Evolutionary conservation across 352 stramenopile genomes (phyloP).

Genomic region (Phytophthora megakarya): DNA sequence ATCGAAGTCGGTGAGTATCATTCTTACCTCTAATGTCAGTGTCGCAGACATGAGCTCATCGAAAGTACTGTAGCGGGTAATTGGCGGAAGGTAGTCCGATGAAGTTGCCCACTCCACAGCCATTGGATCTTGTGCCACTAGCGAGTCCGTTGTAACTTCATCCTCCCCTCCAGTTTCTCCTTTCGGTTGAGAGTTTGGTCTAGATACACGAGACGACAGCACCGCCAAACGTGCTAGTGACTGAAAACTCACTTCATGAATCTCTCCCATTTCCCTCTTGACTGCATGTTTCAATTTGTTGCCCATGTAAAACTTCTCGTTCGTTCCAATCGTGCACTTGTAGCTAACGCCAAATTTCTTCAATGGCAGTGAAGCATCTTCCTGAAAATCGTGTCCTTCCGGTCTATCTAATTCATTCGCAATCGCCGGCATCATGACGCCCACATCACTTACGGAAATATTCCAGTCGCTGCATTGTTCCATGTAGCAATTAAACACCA

Average conservation of each 20-base stretch:
- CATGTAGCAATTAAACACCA: conserved; percentile 93
- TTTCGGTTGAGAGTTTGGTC: conserved; percentile 65
- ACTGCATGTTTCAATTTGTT: conserved; percentile 83
- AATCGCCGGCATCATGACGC: conserved; percentile 90
- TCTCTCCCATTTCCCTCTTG: conserved; percentile 75
- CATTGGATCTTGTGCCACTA: conserved; percentile 81
- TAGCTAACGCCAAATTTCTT: conserved; percentile 92
- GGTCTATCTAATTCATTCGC: conserved; percentile 87
- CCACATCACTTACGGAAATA: conserved; percentile 87
- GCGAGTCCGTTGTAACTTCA: conserved; percentile 49
- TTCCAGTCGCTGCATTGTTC: conserved; percentile 91
- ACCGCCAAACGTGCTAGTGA: conserved; percentile 81
- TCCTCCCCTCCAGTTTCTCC: conserved; percentile 44
- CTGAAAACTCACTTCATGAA: conserved; percentile 89
- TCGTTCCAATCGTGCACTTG: conserved; percentile 90
- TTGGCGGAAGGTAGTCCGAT: conserved; percentile 73
- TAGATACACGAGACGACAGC: conserved; percentile 79
- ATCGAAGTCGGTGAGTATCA: too few species aligned
- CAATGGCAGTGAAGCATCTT: conserved; percentile 84
- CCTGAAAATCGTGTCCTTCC: conserved; percentile 90
- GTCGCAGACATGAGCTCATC: conserved; percentile 91
- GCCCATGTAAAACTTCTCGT: conserved; percentile 87
- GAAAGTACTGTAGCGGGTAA: conserved; percentile 89
- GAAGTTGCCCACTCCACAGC: conserved; percentile 71
- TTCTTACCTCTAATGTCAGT: conserved; percentile 78